Conservation (phyloP, 2,329 filamentous ascomycete species). For the Aureobasidium musti region DNA sequence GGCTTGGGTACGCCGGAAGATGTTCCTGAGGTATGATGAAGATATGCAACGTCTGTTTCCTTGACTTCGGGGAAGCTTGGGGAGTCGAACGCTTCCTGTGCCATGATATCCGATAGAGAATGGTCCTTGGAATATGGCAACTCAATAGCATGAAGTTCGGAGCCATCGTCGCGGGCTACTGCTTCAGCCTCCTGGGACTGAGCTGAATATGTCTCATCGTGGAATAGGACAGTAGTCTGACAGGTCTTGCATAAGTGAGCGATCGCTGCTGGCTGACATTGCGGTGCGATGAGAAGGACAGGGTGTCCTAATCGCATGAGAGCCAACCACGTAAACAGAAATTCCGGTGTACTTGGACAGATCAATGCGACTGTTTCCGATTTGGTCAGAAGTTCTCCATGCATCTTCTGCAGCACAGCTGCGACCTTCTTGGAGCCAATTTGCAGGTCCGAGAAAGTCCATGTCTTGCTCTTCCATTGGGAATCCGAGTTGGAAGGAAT, state of each 20-base stretch:
- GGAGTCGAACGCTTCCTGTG: background rate
- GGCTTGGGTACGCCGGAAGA: slow-evolving; percentile 65
- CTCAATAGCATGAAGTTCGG: slow-evolving; percentile 22
- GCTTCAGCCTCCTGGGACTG: slow-evolving; percentile 39
- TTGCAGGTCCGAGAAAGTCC: slow-evolving; percentile 41
- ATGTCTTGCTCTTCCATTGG: slow-evolving; percentile 38
- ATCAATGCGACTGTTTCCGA: slow-evolving; percentile 54
- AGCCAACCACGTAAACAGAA: slow-evolving; percentile 62
- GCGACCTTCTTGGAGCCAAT: slow-evolving; percentile 45
- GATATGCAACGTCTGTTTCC: slow-evolving; percentile 54
- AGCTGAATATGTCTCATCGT: slow-evolving; percentile 47
- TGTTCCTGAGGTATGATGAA: slow-evolving; percentile 66
- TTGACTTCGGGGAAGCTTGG: slow-evolving; percentile 30
- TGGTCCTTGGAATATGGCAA: slow-evolving; percentile 32
- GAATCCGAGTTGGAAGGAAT: slow-evolving; percentile 34
- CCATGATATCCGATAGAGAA: slow-evolving; percentile 14
- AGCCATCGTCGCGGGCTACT: slow-evolving; percentile 31
- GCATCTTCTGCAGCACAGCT: slow-evolving; percentile 34
- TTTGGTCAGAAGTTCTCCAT: slow-evolving; percentile 31
- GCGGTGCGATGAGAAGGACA: slow-evolving; percentile 59
- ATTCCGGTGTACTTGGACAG: slow-evolving; percentile 58
- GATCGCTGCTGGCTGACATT: slow-evolving; percentile 52
- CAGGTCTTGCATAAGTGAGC: slow-evolving; percentile 56
- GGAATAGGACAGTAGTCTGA: slow-evolving; percentile 48
- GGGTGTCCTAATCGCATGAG: slow-evolving; percentile 58